These are phyloP conservation scores for Rusavskia elegans DNA, from an alignment of 495 filamentous ascomycete species.

Conservation along the genomic window DNA sequence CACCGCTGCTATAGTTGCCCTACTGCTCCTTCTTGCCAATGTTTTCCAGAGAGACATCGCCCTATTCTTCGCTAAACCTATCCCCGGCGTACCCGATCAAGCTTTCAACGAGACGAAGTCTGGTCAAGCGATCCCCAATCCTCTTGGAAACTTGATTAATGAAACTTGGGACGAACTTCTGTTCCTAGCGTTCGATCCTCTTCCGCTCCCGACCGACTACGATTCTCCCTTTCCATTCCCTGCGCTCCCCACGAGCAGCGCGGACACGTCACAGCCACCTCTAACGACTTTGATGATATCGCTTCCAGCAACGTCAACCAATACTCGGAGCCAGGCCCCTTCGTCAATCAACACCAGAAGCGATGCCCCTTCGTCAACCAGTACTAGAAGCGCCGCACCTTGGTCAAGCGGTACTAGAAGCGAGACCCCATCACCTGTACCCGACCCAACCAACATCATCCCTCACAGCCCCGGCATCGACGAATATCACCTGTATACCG, in stretches of 20 bases:
- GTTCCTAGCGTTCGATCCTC: no score
- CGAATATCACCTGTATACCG: slow-evolving; percentile 8
- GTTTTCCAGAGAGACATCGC: not conserved
- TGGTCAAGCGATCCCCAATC: not conserved
- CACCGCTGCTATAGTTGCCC: not conserved
- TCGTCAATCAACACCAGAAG: not conserved
- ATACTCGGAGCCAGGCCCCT: not conserved
- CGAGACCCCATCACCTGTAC: not conserved
- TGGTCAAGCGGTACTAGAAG: not conserved
- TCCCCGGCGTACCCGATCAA: not conserved
- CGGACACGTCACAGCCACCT: no score
- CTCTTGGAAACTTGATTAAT: not conserved
- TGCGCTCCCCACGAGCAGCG: no score
- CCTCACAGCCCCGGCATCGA: slow-evolving; percentile 1
- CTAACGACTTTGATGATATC: no score
- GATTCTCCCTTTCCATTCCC: no score
- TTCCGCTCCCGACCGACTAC: no score
- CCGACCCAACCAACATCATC: not conserved
- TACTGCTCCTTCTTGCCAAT: not conserved
- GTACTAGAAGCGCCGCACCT: not conserved
- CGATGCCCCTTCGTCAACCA: not conserved
- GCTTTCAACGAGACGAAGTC: not conserved
- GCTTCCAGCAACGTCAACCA: no score
- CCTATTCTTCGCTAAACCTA: not conserved
- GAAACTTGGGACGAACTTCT: no score